Evolutionary conservation across 805 yeast species (phyloP).

Genomic region (Wickerhamomyces rabaulensis): DNA sequence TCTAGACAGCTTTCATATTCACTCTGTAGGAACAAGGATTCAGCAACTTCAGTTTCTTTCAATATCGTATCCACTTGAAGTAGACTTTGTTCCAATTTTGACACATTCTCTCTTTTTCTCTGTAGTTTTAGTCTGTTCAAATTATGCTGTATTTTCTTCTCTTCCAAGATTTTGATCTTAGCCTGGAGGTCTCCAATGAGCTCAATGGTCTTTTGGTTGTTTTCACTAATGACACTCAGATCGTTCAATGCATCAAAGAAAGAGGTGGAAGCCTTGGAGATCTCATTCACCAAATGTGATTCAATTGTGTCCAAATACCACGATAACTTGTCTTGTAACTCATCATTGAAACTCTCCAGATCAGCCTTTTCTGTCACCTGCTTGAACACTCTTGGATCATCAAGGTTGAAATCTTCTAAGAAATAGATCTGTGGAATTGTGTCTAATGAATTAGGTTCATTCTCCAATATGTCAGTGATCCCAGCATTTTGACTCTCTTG

Average conservation of each 20-base stretch:
- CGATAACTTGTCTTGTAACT: conserved; percentile 73
- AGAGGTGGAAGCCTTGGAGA: conserved; percentile 76
- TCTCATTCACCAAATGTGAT: conserved; percentile 71
- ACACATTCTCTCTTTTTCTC: conserved; percentile 53
- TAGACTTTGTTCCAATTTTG: conserved; percentile 56
- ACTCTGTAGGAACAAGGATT: conserved; percentile 36
- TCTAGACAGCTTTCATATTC: conserved; percentile 52
- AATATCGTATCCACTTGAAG: conserved; percentile 40
- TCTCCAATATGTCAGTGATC: conserved; percentile 14
- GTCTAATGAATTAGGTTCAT: conserved; percentile 24
- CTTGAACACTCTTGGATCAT: conserved; percentile 81
- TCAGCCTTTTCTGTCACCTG: conserved; percentile 61
- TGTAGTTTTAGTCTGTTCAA: conserved; percentile 43
- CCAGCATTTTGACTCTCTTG: conserved; percentile 10
- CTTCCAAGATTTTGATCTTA: conserved; percentile 42
- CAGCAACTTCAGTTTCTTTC: conserved; percentile 45
- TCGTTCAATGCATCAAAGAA: conserved; percentile 84
- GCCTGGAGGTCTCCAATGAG: conserved; percentile 41
- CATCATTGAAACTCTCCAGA: conserved; percentile 43
- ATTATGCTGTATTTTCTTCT: conserved; percentile 45
- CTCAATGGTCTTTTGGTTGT: conserved; percentile 46
- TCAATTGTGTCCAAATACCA: conserved; percentile 84
- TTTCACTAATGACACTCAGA: conserved; percentile 54
- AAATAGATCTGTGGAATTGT: conserved; percentile 69
- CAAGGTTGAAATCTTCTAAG: conserved; percentile 66